phyloP scores from a whole-genome alignment of 1,139 yeast genomes.

The Zygoascus sp. region DNA sequence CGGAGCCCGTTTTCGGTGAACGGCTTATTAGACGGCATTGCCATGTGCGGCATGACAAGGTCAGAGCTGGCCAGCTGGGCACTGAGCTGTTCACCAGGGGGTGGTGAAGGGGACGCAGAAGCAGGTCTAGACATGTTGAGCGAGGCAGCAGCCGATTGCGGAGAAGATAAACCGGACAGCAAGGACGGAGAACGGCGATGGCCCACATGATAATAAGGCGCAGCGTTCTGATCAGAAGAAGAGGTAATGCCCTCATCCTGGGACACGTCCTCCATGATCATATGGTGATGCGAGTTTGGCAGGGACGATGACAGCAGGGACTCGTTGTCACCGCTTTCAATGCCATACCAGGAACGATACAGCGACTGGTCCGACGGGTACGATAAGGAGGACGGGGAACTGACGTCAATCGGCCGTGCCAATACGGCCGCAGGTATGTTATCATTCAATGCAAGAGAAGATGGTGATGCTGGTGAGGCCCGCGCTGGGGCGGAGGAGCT shows the following conservation, averaged over 20 bases:
- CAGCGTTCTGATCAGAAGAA: constrained; percentile 2
- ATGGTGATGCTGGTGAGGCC: too few species aligned
- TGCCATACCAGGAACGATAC: constrained; percentile 5
- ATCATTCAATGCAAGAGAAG: too few species aligned
- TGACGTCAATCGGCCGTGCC: background rate
- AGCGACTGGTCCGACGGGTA: constrained; percentile 8
- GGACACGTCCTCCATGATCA: constrained; percentile 7
- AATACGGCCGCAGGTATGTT: too few species aligned
- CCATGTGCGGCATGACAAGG: constrained; percentile 29
- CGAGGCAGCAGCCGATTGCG: background rate
- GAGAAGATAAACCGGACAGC: background rate
- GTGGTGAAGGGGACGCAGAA: background rate
- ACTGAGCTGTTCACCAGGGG: background rate
- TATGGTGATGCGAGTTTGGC: constrained; percentile 1
- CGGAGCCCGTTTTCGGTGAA: constrained; percentile 27
- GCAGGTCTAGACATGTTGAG: background rate
- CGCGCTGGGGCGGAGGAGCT: background rate
- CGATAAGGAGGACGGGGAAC: background rate
- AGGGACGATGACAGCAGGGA: constrained; percentile 8
- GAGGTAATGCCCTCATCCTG: constrained; percentile 10
- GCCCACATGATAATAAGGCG: background rate
- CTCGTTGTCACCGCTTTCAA: constrained; percentile 7
- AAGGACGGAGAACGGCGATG: background rate
- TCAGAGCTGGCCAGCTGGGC: constrained; percentile 9
- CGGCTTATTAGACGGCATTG: constrained; percentile 26